phyloP scores from a whole-genome alignment of 352 stramenopile genomes.

The Phytophthora brassicae region DNA sequence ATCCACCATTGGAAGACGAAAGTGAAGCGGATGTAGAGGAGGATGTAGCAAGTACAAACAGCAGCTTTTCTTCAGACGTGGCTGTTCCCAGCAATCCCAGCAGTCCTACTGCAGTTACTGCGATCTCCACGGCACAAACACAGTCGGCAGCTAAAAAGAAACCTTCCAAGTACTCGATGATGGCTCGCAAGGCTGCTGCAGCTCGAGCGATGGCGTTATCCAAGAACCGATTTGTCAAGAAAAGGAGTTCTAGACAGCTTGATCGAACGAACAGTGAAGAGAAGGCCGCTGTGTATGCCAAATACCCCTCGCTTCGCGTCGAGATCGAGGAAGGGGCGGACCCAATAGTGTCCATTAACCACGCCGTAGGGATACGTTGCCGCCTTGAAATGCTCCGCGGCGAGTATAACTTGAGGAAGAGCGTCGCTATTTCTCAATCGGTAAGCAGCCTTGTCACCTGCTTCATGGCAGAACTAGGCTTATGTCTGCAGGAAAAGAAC shows the following conservation, averaged over 20 bases:
- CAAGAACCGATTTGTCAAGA: constrained; percentile 45
- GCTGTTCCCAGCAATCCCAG: constrained; percentile 10
- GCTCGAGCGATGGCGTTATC: constrained; percentile 52
- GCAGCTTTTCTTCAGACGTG: constrained; percentile 18
- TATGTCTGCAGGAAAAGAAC: constrained; percentile 68
- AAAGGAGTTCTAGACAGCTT: constrained; percentile 40
- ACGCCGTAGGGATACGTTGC: constrained; percentile 63
- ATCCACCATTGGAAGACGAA: constrained; percentile 50
- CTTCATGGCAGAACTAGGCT: constrained; percentile 77
- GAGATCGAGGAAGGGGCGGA: constrained; percentile 64
- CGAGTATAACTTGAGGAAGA: constrained; percentile 86
- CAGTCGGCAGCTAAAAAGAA: constrained; percentile 25
- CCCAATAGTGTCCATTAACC: constrained; percentile 50
- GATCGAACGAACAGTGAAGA: constrained; percentile 50
- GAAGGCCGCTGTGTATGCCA: constrained; percentile 37
- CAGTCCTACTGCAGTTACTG: constrained; percentile 17
- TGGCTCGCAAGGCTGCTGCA: constrained; percentile 63
- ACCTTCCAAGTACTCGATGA: constrained; percentile 56
- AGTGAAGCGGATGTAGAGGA: constrained; percentile 45
- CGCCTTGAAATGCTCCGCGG: constrained; percentile 73
- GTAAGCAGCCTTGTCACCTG: constrained; percentile 81
- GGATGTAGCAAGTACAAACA: constrained; percentile 31
- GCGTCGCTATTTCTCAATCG: constrained; percentile 79
- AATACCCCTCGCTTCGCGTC: constrained; percentile 70
- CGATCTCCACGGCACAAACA: constrained; percentile 19